These are phyloP conservation scores for Gastrodia elata DNA, from an alignment of 106 monocot genomes.

Conservation along the genomic window DNA sequence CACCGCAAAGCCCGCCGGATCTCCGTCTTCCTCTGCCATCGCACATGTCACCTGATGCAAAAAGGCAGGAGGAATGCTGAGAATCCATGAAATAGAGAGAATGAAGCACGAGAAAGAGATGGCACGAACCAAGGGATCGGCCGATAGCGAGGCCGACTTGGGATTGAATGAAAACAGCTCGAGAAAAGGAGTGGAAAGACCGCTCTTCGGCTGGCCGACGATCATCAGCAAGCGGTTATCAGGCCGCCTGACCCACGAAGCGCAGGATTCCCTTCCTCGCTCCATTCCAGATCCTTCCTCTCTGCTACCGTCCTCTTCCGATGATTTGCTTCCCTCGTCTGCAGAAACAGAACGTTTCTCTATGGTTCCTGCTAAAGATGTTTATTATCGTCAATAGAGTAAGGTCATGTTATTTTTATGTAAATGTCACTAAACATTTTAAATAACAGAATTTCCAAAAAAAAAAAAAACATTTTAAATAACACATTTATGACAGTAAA, in stretches of 20 bases:
- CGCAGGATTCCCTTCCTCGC: conserved; percentile 22
- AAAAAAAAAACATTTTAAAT: too few species aligned
- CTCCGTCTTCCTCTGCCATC: conserved; percentile 42
- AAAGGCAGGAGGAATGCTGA: not conserved
- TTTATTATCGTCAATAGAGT: too few species aligned
- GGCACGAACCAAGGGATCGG: conserved; percentile 49
- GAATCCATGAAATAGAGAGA: not conserved
- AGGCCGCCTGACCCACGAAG: conserved; percentile 66
- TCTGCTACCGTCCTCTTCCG: not conserved
- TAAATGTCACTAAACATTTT: too few species aligned
- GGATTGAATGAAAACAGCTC: conserved; percentile 71
- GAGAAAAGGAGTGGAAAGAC: conserved; percentile 31
- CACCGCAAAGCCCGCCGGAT: conserved; percentile 57
- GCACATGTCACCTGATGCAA: conserved; percentile 27
- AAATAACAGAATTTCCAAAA: too few species aligned
- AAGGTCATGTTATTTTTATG: too few species aligned
- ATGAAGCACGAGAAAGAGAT: not conserved
- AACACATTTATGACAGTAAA: too few species aligned
- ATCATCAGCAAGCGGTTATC: conserved; percentile 45
- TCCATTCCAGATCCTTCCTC: not conserved
- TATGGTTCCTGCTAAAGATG: too few species aligned
- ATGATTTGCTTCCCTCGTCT: too few species aligned
- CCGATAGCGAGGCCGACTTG: conserved; percentile 40
- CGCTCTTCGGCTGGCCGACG: conserved; percentile 32
- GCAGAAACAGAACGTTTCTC: too few species aligned